phyloP scores from a whole-genome alignment of 1,284 basidiomycete genomes.

The Austroboletus olivaceoglutinosus region DNA sequence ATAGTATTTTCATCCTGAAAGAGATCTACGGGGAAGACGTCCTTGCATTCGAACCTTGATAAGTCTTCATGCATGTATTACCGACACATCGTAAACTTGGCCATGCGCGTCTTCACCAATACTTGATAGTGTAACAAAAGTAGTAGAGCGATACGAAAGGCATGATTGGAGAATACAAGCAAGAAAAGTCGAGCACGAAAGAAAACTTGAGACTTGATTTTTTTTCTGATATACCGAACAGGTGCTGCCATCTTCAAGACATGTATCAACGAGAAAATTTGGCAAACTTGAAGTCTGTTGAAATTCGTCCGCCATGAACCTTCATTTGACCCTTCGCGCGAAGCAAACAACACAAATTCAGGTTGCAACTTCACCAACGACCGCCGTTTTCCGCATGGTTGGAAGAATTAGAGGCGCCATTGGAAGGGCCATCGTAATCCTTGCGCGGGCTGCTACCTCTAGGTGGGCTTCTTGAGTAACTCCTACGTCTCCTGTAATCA shows the following conservation, averaged over 20 bases:
- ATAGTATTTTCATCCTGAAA: conserved; percentile 14
- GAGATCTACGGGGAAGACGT: too few relatives aligned
- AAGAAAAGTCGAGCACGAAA: conserved; percentile 36
- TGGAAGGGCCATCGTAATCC: conserved; percentile 47
- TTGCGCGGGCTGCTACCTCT: conserved; percentile 69
- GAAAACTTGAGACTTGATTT: conserved; percentile 49
- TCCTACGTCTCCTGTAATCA: conserved; percentile 68
- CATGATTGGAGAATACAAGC: conserved; percentile 34
- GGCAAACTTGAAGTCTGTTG: conserved; percentile 33
- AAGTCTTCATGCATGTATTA: conserved; percentile 36
- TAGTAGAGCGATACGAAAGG: conserved; percentile 40
- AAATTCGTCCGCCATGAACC: conserved; percentile 36
- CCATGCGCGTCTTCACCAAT: conserved; percentile 39
- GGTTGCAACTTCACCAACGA: conserved; percentile 45
- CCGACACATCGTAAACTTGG: conserved; percentile 36
- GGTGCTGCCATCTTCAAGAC: conserved; percentile 36
- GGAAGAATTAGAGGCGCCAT: conserved; percentile 33
- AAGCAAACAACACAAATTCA: conserved; percentile 28
- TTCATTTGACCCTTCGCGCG: conserved; percentile 33
- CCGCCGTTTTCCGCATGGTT: conserved; percentile 36
- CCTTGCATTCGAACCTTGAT: conserved; percentile 26
- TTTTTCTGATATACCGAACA: conserved; percentile 41
- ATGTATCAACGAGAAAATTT: conserved; percentile 38
- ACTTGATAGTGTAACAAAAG: conserved; percentile 42
- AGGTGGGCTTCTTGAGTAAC: conserved; percentile 76